Evolutionary conservation across 257 asterid genomes (phyloP), one percentile per base, ranked within the genome.

Genomic region (Avicennia marina): DNA sequence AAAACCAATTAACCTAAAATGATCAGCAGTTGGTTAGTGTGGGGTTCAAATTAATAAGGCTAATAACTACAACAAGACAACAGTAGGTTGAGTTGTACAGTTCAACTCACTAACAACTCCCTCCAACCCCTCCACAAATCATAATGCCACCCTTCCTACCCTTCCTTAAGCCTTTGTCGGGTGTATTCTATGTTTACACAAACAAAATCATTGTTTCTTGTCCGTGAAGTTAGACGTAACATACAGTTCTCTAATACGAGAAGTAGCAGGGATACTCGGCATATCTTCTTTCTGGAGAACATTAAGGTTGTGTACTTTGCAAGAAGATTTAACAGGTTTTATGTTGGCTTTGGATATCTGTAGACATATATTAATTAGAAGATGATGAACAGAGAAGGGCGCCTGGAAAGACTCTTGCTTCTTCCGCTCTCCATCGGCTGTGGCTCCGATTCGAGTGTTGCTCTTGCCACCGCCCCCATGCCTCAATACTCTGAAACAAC

Each of bases 381-480:
- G 24, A 66, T 59, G 57, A 60, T 62, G 43, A 61, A 48, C 34
- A 62, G 52, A 69, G 70, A 64, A 31, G 66, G 65, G 22, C 68
- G 63, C 45, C 20, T 71, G 5, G 72, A 60, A n/a, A 71, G 61
- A 62, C 64, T 75, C 44, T 25, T 68, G 41, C 65, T 71, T 10
- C 58, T 71, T 36, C 75, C 78, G 1, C 71, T 71, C 66, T 67
- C 78, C 32, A 22, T 67, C 19, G 67, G 81, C 11, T 75, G 81
- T 19, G 64, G 71, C 33, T 75, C 81, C 3, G 59, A 71, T 4
- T 56, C 78, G 0, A 71, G 78, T 40, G 75, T 71, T 60, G 78
- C 67, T 36, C 60, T 65, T 13, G 57, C 62, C 19, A 15, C 67
- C 39, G 7, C 62, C 13, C 2, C 64, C 69, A 1, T 61, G 13